Evolutionary conservation across 192 early-diverging fungal species (phyloP).

Genomic region (Endogone sp.): DNA sequence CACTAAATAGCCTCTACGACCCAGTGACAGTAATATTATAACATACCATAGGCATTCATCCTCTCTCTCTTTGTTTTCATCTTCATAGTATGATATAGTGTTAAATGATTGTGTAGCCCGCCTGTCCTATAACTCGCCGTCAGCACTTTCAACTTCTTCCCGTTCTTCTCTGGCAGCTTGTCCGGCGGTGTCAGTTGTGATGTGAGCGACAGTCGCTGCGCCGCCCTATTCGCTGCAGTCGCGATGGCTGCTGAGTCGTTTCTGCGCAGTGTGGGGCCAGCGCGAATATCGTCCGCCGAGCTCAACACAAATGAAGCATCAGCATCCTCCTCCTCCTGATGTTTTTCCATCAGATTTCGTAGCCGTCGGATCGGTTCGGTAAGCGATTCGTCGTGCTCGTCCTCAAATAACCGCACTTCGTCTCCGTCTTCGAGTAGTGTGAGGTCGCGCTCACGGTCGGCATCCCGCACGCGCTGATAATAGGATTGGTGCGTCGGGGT

Average conservation of each 20-base stretch:
- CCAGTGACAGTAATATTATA: too few species aligned
- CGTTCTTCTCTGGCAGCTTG: not conserved
- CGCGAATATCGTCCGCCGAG: not conserved
- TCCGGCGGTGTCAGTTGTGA: not conserved
- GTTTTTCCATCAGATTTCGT: not conserved
- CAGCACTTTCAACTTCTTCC: slow-evolving; percentile 5
- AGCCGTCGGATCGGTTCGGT: not conserved
- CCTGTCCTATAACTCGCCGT: slow-evolving; percentile 28
- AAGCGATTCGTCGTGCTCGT: not conserved
- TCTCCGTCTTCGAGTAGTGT: not conserved
- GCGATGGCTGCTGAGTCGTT: not conserved
- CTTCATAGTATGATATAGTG: slow-evolving; percentile 35
- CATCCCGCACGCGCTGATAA: not conserved
- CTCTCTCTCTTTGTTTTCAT: slow-evolving; percentile 16
- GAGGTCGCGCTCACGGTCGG: not conserved
- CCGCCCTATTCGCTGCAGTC: not conserved
- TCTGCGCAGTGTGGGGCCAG: not conserved
- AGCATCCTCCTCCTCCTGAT: not conserved
- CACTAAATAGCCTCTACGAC: too few species aligned
- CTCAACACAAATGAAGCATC: not conserved
- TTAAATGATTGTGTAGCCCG: slow-evolving; percentile 21
- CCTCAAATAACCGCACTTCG: not conserved
- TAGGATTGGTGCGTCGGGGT: too few species aligned
- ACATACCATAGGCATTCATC: slow-evolving; percentile 25
- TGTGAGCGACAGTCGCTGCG: not conserved